Base-by-base conservation (phyloP, 192 early-diverging fungal species). In the Coemansia sp. region DNA sequence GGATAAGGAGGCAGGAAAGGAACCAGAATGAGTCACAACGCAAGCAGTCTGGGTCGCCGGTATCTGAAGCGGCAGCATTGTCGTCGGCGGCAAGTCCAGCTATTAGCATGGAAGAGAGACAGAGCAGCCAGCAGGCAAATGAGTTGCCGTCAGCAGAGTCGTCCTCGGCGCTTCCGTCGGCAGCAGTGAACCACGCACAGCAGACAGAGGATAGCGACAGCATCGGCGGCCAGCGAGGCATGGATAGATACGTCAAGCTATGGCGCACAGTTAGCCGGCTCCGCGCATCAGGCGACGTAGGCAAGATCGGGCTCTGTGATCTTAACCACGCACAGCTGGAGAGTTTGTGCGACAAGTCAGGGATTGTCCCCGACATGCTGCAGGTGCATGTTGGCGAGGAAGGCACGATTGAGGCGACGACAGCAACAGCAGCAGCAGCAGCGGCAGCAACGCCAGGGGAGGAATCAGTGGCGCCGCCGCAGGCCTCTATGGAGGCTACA, bases 231-330 rank as follows among this genome's bases (percentile, higher is more conserved):
- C 6, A n/a, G 15, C 8, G 21, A 19, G 51, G 22, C 51, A 82
- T 82, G 74, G 49, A 48, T n/a, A 65, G 74, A 51, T 82, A 77
- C 18, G 46, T 73, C 19, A 82, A 82, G 32, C 62, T 77, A 2
- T 82, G 80, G 80, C 56, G 66, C 19, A 56, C 65, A 32, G 32
- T 74, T 32, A 66, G 40, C 65, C 51, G 62, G 11, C 48, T 82
- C n/a, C 55, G 46, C 36, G 36, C 36, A 2, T 63, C 72, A 2
- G 80, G 80, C 40, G 69, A 77, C 8, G 73, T 55, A 10, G 46
- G 21, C 47, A 77, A 76, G 42, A 74, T 83, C 15, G 80, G 80
- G 36, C 45, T 83, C 40, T 72, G 76, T 61, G 76, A 83, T 15
- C 48, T 78, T 36, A 63, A 42, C 39, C 65, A 62, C 41, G 42